These are phyloP conservation scores for Alternaria hordeiaustralica DNA, from an alignment of 2,329 filamentous ascomycete genomes.

Conservation along the genomic window DNA sequence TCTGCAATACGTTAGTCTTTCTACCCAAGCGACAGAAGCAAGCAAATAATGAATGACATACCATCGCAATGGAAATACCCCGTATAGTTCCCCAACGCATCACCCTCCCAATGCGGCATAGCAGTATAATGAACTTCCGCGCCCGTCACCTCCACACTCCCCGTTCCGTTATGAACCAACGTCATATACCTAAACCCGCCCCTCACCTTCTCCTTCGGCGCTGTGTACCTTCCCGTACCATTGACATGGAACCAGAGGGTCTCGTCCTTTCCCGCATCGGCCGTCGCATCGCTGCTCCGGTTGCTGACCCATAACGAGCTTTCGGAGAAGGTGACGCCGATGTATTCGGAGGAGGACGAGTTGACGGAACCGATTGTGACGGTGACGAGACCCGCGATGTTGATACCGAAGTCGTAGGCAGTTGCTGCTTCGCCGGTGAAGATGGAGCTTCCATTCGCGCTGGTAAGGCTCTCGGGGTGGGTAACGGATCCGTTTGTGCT, in stretches of 20 bases:
- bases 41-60: constrained; percentile 6
- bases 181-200: constrained; percentile 58
- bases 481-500: constrained; percentile 49
- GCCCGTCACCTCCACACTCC: constrained; percentile 46
- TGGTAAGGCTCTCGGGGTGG: constrained; percentile 42
- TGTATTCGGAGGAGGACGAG: constrained; percentile 43
- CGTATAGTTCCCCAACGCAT: constrained; percentile 45
- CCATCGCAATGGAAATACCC: constrained; percentile 54
- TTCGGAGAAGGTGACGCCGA: constrained; percentile 53
- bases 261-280: constrained; percentile 56
- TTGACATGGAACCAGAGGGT: constrained; percentile 56
- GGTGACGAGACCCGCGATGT: constrained; percentile 52
- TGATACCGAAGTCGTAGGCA: constrained; percentile 52
- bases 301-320: constrained; percentile 58
- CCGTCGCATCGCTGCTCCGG: constrained; percentile 55
- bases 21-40: not conserved
- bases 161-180: constrained; percentile 53
- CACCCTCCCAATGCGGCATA: constrained; percentile 51
- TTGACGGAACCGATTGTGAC: constrained; percentile 45
- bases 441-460: constrained; percentile 33
- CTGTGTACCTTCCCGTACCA: constrained; percentile 50
- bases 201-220: constrained; percentile 51
- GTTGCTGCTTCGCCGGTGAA: constrained; percentile 48
- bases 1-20: constrained; percentile 35
- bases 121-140: constrained; percentile 55